A percentile compares a stretch with the other conserved stretches of the same genome.
These are phyloP conservation scores for Mucor plumbeus DNA, from an alignment of 371 early-diverging fungal genomes.

Conservation along the genomic window DNA sequence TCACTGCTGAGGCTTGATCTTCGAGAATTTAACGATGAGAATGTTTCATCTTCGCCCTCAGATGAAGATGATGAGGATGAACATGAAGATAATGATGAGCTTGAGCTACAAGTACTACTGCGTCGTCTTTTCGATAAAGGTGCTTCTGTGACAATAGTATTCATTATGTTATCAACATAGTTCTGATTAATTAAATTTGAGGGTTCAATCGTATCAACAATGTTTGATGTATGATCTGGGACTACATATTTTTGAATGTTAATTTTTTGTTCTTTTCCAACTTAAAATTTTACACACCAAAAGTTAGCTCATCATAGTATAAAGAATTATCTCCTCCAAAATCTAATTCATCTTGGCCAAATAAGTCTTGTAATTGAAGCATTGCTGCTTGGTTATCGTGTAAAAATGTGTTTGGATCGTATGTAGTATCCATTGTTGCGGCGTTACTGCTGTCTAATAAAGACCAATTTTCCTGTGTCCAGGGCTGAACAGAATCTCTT, in stretches of 20 bases:
- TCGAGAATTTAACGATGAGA: not conserved
- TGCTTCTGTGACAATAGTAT: not conserved
- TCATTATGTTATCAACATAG: conserved; percentile 1
- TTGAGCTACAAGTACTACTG: conserved; percentile 5
- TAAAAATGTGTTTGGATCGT: conserved; percentile 12
- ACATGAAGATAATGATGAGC: conserved; percentile 1
- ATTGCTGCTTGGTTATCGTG: conserved; percentile 8
- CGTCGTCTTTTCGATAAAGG: conserved; percentile 7
- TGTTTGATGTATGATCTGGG: conserved; percentile 6
- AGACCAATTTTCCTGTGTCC: conserved; percentile 20
- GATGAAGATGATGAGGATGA: conserved; percentile 10
- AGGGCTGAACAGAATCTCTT: conserved; percentile 23
- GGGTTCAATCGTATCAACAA: conserved; percentile 11
- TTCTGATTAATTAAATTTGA: conserved; percentile 6
- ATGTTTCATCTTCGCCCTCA: conserved; percentile 5
- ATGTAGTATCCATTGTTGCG: not conserved
- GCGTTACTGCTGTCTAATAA: conserved; percentile 1
- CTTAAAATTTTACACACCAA: conserved; percentile 19
- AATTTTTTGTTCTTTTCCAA: not conserved
- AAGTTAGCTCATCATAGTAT: conserved; percentile 16
- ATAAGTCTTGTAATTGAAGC: conserved; percentile 21
- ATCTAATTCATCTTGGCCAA: conserved; percentile 28
- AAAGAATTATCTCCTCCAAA: not conserved
- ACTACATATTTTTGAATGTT: not conserved
- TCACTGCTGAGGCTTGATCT: conserved; percentile 3